Base-by-base conservation (phyloP, 1,284 basidiomycete species). In the Naganishia albida region DNA sequence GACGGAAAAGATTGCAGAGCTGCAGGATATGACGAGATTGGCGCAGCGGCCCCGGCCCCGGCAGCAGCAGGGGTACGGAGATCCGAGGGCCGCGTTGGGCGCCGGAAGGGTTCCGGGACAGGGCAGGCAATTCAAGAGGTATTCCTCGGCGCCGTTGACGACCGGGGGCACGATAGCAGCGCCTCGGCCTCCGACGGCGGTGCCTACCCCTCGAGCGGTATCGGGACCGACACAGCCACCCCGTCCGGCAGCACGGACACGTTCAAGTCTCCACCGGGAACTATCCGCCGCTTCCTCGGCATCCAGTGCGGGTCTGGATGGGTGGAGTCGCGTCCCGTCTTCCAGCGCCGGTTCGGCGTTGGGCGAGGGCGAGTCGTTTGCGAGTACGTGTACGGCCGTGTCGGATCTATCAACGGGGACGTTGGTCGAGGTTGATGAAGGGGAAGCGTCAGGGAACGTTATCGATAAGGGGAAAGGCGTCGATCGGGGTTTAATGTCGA, bases 21-120 rank as follows among this genome's bases (percentile, higher is more conserved):
- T 60, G 56, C 56, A 60, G 56, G 56, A 60, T 60, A 60, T 60
- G 46, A 60, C 56, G 4, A 8, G 56, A 15, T 34, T 60, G 23
- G 56, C 46, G 13, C 49, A 50, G 23, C 44, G 56, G 20, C 20
- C 44, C n/a, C n/a, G n/a, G n/a, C n/a, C n/a, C n/a, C n/a, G 13
- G 16, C 43, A n/a, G 8, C 15, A 44, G 46, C n/a, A 48, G 18
- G 46, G 23, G 2, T 25, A 3, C n/a, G 42, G 7, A 15, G 16
- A 43, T 20, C 7, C 13, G 6, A 20, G 16, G 42, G 42, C 6
- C 16, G 13, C 42, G 42, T 16, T 20, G 42, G 42, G 16, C 6
- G 42, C 34, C 4, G 34, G 34, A 34, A 4, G 34, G 34, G 34
- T 34, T 34, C 34, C 34, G 6, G 34, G 34, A 10, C 34, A 34